Conservation (phyloP, 306 rosid species). For the Ormosia emarginata region DNA sequence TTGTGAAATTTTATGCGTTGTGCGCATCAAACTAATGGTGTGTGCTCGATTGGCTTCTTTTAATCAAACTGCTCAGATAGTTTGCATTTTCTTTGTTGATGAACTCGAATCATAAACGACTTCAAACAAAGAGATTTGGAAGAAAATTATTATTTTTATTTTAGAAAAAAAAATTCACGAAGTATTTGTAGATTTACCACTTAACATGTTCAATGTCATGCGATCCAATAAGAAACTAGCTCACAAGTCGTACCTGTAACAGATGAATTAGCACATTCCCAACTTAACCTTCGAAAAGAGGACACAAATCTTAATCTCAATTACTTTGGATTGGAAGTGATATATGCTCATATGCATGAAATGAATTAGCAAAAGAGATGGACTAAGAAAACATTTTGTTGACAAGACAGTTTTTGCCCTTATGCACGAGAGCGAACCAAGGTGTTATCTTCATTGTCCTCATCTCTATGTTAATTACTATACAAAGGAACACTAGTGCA, state of each 20-base stretch:
- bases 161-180: neutral
- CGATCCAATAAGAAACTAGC: neutral
- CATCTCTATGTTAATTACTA: neutral
- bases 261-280: neutral
- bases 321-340: too few species aligned
- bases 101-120: too few species aligned
- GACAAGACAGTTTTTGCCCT: constrained; percentile 61
- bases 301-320: neutral
- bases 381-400: constrained; percentile 50
- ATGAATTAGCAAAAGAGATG: neutral
- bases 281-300: neutral
- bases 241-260: neutral
- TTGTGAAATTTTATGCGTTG: too few species aligned
- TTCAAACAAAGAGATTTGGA: neutral
- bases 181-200: neutral
- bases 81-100: neutral
- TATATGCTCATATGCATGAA: neutral
- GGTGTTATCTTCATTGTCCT: constrained; percentile 41
- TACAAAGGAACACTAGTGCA: neutral
- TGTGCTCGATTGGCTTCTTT: too few species aligned
- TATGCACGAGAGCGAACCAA: constrained; percentile 73
- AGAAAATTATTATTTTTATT: neutral
- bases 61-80: neutral
- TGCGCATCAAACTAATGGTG: too few species aligned
- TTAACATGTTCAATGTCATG: neutral